Conservation (phyloP, 257 asterid species). For the Solanum peruvianum region DNA sequence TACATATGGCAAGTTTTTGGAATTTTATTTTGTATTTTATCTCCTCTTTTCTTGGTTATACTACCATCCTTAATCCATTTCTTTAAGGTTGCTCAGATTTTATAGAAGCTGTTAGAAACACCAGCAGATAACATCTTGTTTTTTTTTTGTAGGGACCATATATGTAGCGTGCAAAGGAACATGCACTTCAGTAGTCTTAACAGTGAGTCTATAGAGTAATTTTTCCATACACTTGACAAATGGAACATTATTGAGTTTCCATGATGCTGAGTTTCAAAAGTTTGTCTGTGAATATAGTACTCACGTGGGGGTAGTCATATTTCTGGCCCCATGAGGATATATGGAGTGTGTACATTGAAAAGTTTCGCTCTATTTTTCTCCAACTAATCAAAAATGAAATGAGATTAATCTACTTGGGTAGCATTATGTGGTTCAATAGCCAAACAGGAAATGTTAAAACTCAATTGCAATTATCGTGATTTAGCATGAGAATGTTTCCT, state of each 20-base stretch:
- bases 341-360: neutral
- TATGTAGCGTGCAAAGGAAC: constrained; percentile 79
- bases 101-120: neutral
- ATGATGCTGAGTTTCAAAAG: neutral
- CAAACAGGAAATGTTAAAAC: neutral
- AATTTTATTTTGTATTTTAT: neutral
- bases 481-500: neutral
- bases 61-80: neutral
- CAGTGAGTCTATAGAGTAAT: constrained; percentile 42
- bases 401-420: neutral
- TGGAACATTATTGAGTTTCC: neutral
- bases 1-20: constrained; percentile 74
- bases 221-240: neutral
- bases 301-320: neutral
- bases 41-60: neutral
- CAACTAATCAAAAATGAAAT: neutral
- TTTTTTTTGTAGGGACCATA: constrained; percentile 60
- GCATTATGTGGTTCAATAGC: neutral
- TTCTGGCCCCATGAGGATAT: neutral
- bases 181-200: constrained; percentile 65
- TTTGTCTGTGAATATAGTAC: neutral
- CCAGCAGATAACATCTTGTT: neutral
- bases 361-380: neutral
- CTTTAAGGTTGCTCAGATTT: neutral
- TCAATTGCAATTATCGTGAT: neutral